A percentile compares a stretch with the other conserved stretches of the same genome.
Conservation (phyloP, 441 rosid genomes). For the Kokia cookei region DNA sequence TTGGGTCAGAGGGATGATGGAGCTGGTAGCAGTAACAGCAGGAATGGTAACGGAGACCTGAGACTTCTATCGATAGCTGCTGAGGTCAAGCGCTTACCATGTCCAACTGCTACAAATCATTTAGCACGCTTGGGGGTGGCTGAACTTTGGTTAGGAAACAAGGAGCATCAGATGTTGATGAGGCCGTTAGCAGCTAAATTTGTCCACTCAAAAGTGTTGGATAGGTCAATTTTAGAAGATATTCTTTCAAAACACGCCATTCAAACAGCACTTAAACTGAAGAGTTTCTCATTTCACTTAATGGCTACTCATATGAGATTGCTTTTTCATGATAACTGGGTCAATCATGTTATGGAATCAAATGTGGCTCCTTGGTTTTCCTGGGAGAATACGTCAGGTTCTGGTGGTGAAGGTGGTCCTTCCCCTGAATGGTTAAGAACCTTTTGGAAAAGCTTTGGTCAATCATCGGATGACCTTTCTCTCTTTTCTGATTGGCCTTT, state of each 20-base stretch:
- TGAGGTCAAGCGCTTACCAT: constrained; percentile 84
- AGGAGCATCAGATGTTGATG: constrained; percentile 87
- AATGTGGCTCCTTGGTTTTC: constrained; percentile 91
- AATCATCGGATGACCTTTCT: constrained; percentile 64
- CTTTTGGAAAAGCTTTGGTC: constrained; percentile 84
- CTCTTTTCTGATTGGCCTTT: constrained; percentile 94
- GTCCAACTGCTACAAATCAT: constrained; percentile 85
- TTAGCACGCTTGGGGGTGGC: constrained; percentile 63
- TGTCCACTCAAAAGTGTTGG: constrained; percentile 78
- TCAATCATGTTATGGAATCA: constrained; percentile 63
- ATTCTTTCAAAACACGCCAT: constrained; percentile 52
- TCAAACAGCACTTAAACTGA: constrained; percentile 59
- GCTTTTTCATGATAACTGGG: constrained; percentile 85
- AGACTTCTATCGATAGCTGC: constrained; percentile 44
- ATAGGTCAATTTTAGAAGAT: constrained; percentile 62
- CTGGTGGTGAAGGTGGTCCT: constrained; percentile 79
- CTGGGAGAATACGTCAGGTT: constrained; percentile 67
- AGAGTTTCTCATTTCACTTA: constrained; percentile 69
- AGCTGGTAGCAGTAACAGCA: constrained; percentile 26
- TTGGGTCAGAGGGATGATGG: constrained; percentile 28
- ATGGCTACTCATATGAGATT: constrained; percentile 76
- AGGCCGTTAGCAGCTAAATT: constrained; percentile 69
- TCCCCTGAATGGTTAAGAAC: constrained; percentile 89
- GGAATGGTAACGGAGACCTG: constrained; percentile 36
- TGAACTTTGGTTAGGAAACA: constrained; percentile 91